These are phyloP conservation scores for Ophiostoma triangulosporum DNA, from an alignment of 2,329 filamentous ascomycete species.

Conservation along the genomic window DNA sequence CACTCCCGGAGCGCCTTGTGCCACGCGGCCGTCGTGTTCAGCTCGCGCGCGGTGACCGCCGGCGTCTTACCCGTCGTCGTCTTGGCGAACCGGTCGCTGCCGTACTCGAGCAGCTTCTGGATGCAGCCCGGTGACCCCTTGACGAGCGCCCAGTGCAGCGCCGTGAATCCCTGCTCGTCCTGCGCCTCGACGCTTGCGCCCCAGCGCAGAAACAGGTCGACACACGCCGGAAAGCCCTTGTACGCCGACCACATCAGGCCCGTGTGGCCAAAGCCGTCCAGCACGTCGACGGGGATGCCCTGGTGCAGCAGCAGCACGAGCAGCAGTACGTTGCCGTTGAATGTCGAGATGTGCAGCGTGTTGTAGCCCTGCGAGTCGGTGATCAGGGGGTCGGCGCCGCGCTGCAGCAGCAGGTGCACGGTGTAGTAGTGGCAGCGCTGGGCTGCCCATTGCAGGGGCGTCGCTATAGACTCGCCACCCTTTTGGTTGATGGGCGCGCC, in stretches of 20 bases:
- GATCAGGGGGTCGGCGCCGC: slow-evolving; percentile 83
- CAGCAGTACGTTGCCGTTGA: slow-evolving; percentile 89
- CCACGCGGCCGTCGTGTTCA: slow-evolving; percentile 62
- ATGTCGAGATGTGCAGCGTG: slow-evolving; percentile 89
- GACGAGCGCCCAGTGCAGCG: slow-evolving; percentile 90
- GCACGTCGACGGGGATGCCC: slow-evolving; percentile 84
- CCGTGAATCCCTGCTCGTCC: slow-evolving; percentile 88
- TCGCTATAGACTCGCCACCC: slow-evolving; percentile 88
- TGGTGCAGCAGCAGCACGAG: slow-evolving; percentile 85
- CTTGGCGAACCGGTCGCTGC: slow-evolving; percentile 81
- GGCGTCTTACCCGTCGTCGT: slow-evolving; percentile 87
- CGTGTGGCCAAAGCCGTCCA: slow-evolving; percentile 83
- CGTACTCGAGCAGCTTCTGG: slow-evolving; percentile 90
- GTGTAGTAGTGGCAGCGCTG: slow-evolving; percentile 95
- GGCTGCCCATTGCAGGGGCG: slow-evolving; percentile 90
- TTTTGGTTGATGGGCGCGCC: slow-evolving; percentile 90
- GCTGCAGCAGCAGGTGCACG: slow-evolving; percentile 79
- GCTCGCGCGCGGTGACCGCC: slow-evolving; percentile 69
- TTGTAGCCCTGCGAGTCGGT: slow-evolving; percentile 96
- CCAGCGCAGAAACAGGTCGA: slow-evolving; percentile 87
- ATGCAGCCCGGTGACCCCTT: slow-evolving; percentile 84
- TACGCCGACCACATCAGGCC: slow-evolving; percentile 98
- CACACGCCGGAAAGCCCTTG: slow-evolving; percentile 85
- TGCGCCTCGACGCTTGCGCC: slow-evolving; percentile 83
- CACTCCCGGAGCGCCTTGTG: slow-evolving; percentile 19